phyloP scores from a whole-genome alignment of 345 rosid species.

The Melaleuca quinquenervia region DNA sequence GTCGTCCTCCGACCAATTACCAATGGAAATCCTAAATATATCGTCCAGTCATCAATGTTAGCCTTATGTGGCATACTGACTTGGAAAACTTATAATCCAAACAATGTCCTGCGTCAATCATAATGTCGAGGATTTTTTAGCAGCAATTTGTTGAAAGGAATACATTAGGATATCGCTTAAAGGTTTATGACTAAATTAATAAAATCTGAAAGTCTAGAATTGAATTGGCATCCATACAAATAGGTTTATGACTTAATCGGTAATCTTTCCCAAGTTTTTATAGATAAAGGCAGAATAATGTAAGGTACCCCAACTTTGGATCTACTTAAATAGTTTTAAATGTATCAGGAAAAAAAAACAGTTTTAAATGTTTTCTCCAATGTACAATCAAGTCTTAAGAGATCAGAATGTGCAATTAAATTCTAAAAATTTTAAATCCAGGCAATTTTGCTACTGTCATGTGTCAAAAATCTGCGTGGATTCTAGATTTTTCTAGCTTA shows the following conservation, averaged over 20 bases:
- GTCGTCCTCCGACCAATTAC: background rate
- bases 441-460: background rate
- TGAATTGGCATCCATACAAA: too few species aligned
- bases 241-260: too few species aligned
- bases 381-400: background rate
- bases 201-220: background rate
- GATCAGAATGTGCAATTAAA: background rate
- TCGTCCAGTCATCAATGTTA: accelerated
- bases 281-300: background rate
- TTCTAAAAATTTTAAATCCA: accelerated
- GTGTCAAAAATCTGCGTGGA: background rate
- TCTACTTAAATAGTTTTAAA: background rate
- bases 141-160: background rate
- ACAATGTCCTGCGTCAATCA: accelerated
- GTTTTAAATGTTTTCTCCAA: background rate
- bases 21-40: accelerated
- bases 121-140: background rate
- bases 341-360: background rate
- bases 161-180: background rate
- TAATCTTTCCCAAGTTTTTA: too few species aligned
- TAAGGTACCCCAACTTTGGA: background rate
- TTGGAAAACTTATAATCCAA: accelerated
- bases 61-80: background rate
- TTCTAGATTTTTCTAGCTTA: background rate
- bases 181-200: background rate